Base-by-base conservation (phyloP, 2,329 filamentous ascomycete species). In the Ophiostoma piceae region DNA sequence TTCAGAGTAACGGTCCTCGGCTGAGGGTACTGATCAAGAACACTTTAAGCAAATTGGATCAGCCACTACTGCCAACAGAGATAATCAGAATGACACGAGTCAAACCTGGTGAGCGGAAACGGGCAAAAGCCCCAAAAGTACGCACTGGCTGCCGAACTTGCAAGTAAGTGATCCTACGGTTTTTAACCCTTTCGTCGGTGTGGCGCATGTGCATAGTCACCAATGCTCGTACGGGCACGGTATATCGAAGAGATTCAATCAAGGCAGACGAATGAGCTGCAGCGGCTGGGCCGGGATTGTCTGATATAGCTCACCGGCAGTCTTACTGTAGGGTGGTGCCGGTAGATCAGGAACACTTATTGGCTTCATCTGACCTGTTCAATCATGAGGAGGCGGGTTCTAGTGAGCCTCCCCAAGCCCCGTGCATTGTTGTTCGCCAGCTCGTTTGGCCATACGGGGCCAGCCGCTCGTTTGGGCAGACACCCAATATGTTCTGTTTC, bases 131-230 rank as follows among this genome's bases (percentile, higher is more conserved):
- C 7, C 71, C 71, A 22, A 72, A 72, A 16, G 71, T 72, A 32
- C 71, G 71, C n/a, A 69, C 71, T 6, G 71, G 71, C 1, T 72
- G 71, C 32, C 67, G 67, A 41, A 71, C 71, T 9, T 72, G 71
- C 71, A 72, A 72, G 71, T 72, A 57, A 70, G 71, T 67, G 14
- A 19, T 35, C 14, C 7, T 26, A 19, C 47, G 5, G 2, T 26
- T n/a, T 57, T 57, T 7, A 2, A 57, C 11, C 51, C 51, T 16
- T 47, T 26, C n/a, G n/a, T 22, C 51, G 51, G n/a, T 26, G 9
- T 57, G 51, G 8, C 22, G n/a, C n/a, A 26, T 26, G 51, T 54
- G 22, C 8, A 57, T 57, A 9, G 16, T 22, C n/a, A 19, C 9
- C 16, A 3, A 26, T 57, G n/a, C 16, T 26, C n/a, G 51, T 26